Conservation (phyloP, 78 protist species). For the Dictyostelium citrinum region DNA sequence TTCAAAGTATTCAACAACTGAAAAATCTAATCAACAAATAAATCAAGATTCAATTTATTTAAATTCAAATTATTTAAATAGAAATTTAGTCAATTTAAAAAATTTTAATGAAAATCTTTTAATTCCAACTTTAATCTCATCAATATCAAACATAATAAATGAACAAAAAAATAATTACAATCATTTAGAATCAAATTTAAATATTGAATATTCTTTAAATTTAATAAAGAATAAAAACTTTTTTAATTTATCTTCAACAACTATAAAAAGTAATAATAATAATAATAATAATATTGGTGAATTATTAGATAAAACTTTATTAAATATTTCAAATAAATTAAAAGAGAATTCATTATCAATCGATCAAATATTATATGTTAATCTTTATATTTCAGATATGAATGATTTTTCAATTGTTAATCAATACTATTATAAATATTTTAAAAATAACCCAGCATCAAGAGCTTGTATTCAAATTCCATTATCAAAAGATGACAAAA, state of each 20-base stretch:
- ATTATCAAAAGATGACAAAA: neutral
- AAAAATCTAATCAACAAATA: neutral
- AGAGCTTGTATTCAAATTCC: slow-evolving; percentile 79
- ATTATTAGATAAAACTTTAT: neutral
- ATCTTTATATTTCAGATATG: slow-evolving; percentile 62
- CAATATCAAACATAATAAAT: neutral
- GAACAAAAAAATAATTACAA: no score
- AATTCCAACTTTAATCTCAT: neutral
- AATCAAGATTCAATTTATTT: neutral
- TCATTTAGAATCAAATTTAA: neutral
- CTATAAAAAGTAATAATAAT: neutral
- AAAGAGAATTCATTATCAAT: neutral
- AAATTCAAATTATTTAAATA: neutral
- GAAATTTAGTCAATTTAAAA: neutral
- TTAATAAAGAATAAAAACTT: neutral
- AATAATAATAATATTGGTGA: neutral
- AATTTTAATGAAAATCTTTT: neutral
- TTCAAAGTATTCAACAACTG: neutral
- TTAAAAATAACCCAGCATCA: slow-evolving; percentile 72
- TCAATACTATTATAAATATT: slow-evolving; percentile 44
- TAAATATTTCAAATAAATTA: neutral
- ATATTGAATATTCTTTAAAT: neutral
- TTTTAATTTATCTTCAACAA: neutral
- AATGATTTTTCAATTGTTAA: slow-evolving; percentile 74
- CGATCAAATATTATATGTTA: slow-evolving; percentile 20